Evolutionary conservation across 495 filamentous ascomycete species (phyloP), one percentile per base, ranked within the genome.

Genomic region (Podospora bellae-mahoneyi): DNA sequence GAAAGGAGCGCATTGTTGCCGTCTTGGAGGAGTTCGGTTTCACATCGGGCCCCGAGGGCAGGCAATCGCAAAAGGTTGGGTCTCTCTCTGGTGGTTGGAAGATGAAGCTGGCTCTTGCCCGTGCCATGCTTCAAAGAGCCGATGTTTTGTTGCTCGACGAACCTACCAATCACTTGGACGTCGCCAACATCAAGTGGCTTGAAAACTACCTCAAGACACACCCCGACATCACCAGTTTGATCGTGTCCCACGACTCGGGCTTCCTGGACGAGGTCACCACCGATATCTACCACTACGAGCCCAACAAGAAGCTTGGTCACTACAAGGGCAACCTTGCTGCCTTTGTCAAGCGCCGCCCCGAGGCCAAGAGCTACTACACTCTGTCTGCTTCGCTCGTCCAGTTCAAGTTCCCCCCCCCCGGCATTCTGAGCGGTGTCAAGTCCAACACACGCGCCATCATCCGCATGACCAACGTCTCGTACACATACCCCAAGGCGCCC

Each of bases 41-140:
- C 81, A 94, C 91, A 3, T 79, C 91, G 70, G 94, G 94, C 10
- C 92, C 92, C 0, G 90, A 95, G 69, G 96, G 95, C 66, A 88
- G 90, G 30, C 94, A 97, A 77, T 84, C 87, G 34, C 90, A 96
- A 75, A 89, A 86, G 62, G 96, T 98, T 65, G 94, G 95, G 67
- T 96, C 94, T 30, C 83, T 98, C 20, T 99, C 95, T n/a, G 95
- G 95, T 77, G 95, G 95, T 74, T 99, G 95, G 95, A 98, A 99
- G 87, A 99, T 99, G 95, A 99, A 99, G 88, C 82, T 99, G 65
- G 95, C 95, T 66, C 84, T 99, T 72, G 95, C 96, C 64, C 88
- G 95, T 74, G 95, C 95, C 68, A 98, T 99, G 95, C 85, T 99
- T 70, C 90, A 91, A 85, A 91, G 90, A 76, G 95, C 95, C 48